These are phyloP conservation scores for Collybia sordida DNA, from an alignment of 768 basidiomycete genomes.

Conservation along the genomic window DNA sequence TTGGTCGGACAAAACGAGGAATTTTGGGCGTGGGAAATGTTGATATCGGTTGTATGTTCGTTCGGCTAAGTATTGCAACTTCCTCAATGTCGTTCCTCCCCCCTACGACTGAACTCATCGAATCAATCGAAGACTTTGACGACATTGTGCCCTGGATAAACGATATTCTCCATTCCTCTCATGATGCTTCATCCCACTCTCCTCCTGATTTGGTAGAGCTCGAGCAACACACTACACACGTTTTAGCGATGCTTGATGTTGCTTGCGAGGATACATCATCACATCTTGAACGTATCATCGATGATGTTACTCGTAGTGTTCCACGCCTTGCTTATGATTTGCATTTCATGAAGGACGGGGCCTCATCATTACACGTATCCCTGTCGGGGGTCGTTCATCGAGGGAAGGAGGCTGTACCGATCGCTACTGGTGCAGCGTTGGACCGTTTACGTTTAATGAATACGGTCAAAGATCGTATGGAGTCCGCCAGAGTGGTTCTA, in stretches of 20 bases:
- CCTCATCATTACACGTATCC: conserved; percentile 68
- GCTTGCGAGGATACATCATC: conserved; percentile 87
- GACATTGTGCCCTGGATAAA: conserved; percentile 76
- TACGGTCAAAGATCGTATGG: conserved; percentile 83
- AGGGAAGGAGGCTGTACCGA: conserved; percentile 50
- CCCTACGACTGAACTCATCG: conserved; percentile 44
- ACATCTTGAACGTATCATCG: conserved; percentile 83
- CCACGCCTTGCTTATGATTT: conserved; percentile 93
- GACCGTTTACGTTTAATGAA: conserved; percentile 82
- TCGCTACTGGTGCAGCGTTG: conserved; percentile 63
- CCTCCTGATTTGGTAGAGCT: conserved; percentile 50
- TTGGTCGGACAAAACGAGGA: no score
- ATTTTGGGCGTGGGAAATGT: no score
- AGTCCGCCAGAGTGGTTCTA: conserved; percentile 83
- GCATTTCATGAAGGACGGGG: conserved; percentile 95
- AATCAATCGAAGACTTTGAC: conserved; percentile 57
- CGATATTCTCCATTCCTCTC: conserved; percentile 45
- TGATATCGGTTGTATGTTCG: no score
- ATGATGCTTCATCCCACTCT: conserved; percentile 23
- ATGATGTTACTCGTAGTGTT: conserved; percentile 89
- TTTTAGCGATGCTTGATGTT: conserved; percentile 80
- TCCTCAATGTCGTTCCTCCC: conserved; percentile 26
- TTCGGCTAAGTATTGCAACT: not conserved
- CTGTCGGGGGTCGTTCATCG: conserved; percentile 62
- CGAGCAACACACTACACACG: conserved; percentile 71